Base-by-base conservation (phyloP, 2,329 filamentous ascomycete genomes). In the Talaromyces sp. region DNA sequence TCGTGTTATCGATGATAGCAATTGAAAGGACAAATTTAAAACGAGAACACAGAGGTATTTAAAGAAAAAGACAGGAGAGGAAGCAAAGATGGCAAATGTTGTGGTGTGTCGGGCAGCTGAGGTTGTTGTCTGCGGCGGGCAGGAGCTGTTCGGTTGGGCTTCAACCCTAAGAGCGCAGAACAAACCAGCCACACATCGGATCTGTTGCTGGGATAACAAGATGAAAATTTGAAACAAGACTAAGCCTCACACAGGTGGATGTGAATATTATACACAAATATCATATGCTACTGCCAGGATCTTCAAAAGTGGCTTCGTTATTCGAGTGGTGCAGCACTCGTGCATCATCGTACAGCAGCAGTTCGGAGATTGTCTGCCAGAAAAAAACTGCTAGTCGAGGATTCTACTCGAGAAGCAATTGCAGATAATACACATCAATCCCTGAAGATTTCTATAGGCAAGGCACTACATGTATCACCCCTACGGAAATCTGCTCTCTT, bases 81-180 rank as follows among this genome's bases (percentile, higher is more conserved):
- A 35, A 31, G 28, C 9, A 33, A 28, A 33, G 15, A 33, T 48
- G 43, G 43, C 22, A 46, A 28, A 5, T 21, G 13, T 17, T 31
- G 43, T 48, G 45, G 45, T 8, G 28, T 28, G 31, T 58, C 50
- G 56, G 56, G 56, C 56, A 58, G 56, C 55, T 48, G 45, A 48
- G 25, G n/a, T 33, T 48, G 28, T 48, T 35, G n/a, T 48, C 21
- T 48, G 45, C 28, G 28, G 36, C 17, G 33, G 41, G 36, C 33
- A 50, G 55, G 45, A 43, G 48, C 35, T 41, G 31, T 37, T 39
- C 45, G 56, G 43, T 51, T 58, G 46, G 56, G 56, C 45, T 51
- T 53, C 50, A 51, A 58, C 50, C 28, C 56, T 53, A 53, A 48
- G 40, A 52, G 45, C 19, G 19, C 13, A 52, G 15, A 19, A 21